Conservation (phyloP, 768 basidiomycete species). For the Butyriboletus loyo region DNA sequence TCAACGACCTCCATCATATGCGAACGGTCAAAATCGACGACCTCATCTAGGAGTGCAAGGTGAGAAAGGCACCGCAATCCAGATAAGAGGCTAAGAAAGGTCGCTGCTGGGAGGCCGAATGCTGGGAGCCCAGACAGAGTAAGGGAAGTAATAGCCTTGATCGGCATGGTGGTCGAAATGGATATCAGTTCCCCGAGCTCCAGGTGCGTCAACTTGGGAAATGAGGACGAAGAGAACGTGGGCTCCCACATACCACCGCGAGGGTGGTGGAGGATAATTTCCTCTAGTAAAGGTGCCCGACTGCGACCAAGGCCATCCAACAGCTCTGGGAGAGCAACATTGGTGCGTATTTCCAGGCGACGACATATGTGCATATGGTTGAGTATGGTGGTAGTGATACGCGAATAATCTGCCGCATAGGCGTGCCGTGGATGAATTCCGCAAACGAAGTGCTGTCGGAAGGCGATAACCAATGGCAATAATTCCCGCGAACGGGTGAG, state of each 20-base stretch:
- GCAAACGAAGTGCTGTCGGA: slow-evolving; percentile 22
- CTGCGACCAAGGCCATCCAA: slow-evolving; percentile 20
- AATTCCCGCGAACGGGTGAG: slow-evolving; percentile 26
- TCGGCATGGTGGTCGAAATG: slow-evolving; percentile 17
- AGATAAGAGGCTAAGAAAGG: slow-evolving; percentile 24
- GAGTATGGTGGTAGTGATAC: slow-evolving; percentile 25
- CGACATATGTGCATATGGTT: slow-evolving; percentile 25
- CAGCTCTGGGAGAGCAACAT: slow-evolving; percentile 23
- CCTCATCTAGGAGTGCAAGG: slow-evolving; percentile 26
- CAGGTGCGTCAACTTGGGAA: slow-evolving; percentile 20
- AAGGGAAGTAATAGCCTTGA: slow-evolving; percentile 21
- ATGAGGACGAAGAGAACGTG: slow-evolving; percentile 16
- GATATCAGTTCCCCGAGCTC: slow-evolving; percentile 22
- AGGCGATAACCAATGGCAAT: slow-evolving; percentile 19
- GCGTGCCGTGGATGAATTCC: slow-evolving; percentile 18
- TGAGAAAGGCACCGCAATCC: slow-evolving; percentile 20
- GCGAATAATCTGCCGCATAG: slow-evolving; percentile 20
- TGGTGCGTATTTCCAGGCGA: slow-evolving; percentile 26
- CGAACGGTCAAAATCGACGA: slow-evolving; percentile 25
- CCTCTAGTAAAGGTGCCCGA: slow-evolving; percentile 25
- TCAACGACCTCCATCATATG: slow-evolving; percentile 7
- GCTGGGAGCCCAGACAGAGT: slow-evolving; percentile 23
- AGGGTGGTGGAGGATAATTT: slow-evolving; percentile 26
- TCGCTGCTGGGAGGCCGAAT: slow-evolving; percentile 18
- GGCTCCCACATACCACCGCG: slow-evolving; percentile 3